Evolutionary conservation across 2,329 filamentous ascomycete genomes (phyloP).

Genomic region (Aspergillus novofumigatus): DNA sequence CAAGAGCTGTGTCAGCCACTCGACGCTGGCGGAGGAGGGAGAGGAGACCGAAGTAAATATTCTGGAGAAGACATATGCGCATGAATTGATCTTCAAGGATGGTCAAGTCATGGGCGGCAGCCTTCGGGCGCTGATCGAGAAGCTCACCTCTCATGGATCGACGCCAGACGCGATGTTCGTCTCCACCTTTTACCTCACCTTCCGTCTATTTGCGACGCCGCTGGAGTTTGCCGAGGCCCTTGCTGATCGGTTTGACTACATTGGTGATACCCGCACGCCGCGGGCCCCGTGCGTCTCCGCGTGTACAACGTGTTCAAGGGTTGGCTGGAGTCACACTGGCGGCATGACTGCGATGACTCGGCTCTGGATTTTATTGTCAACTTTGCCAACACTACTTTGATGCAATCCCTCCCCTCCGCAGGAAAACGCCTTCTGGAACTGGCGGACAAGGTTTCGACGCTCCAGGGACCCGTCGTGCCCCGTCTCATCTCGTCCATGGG

Average conservation of each 20-base stretch:
- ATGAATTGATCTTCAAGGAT: slow-evolving; percentile 92
- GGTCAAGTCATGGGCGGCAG: slow-evolving; percentile 92
- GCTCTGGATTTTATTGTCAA: slow-evolving; percentile 71
- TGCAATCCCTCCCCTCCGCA: slow-evolving; percentile 66
- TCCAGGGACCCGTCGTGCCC: slow-evolving; percentile 72
- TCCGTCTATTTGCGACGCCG: slow-evolving; percentile 85
- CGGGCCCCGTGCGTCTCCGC: slow-evolving; percentile 76
- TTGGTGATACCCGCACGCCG: slow-evolving; percentile 70
- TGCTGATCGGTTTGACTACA: slow-evolving; percentile 90
- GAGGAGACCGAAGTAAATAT: slow-evolving; percentile 77
- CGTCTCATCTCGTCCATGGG: slow-evolving; percentile 80
- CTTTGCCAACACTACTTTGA: slow-evolving; percentile 74
- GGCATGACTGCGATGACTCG: slow-evolving; percentile 70
- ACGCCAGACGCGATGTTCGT: slow-evolving; percentile 90
- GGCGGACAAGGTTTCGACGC: slow-evolving; percentile 69
- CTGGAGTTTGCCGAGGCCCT: slow-evolving; percentile 72
- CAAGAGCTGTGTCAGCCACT: slow-evolving; percentile 64
- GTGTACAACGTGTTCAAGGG: slow-evolving; percentile 97
- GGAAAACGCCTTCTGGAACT: slow-evolving; percentile 77
- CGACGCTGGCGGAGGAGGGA: slow-evolving; percentile 65
- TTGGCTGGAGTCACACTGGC: slow-evolving; percentile 96
- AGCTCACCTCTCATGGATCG: slow-evolving; percentile 85
- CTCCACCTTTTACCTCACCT: slow-evolving; percentile 93
- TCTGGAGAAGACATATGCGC: slow-evolving; percentile 86
- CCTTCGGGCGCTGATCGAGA: slow-evolving; percentile 85